phyloP scores from a whole-genome alignment of 192 early-diverging fungal species.

The Coemansia sp. region DNA sequence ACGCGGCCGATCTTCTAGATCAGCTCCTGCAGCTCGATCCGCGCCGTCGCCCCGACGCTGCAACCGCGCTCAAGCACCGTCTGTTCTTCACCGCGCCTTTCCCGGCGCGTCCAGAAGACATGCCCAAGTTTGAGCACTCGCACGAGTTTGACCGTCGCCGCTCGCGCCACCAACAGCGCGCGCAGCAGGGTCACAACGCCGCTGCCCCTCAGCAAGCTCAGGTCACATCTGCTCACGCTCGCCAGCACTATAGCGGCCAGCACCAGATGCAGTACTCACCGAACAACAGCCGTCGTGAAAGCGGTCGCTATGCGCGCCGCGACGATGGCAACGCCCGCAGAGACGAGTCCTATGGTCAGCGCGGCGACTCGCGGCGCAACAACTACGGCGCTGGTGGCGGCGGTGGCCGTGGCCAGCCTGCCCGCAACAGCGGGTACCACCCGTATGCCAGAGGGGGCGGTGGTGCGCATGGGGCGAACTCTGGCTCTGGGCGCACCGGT shows the following conservation, averaged over 20 bases:
- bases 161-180: conserved; percentile 19
- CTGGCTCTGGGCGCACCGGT: conserved; percentile 9
- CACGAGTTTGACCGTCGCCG: conserved; percentile 75
- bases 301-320: conserved; percentile 24
- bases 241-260: conserved; percentile 17
- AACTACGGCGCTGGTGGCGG: neutral
- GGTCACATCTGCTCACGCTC: conserved; percentile 11
- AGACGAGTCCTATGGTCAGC: conserved; percentile 4
- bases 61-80: conserved; percentile 74
- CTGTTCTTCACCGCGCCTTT: conserved; percentile 76
- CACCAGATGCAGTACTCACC: conserved; percentile 35
- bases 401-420: neutral
- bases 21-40: conserved; percentile 79
- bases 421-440: conserved; percentile 22
- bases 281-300: conserved; percentile 26
- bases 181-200: conserved; percentile 6
- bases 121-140: conserved; percentile 75
- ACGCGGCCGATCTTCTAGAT: conserved; percentile 75
- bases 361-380: conserved; percentile 18
- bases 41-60: conserved; percentile 67
- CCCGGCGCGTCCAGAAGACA: conserved; percentile 65
- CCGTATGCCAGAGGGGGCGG: conserved; percentile 26
- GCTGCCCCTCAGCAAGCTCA: conserved; percentile 17
- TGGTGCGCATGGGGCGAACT: neutral
- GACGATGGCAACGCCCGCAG: conserved; percentile 14